Evolutionary conservation across 2,329 filamentous ascomycete genomes (phyloP), one percentile per base, ranked within the genome.

Genomic region (Cucurbitaria berberidis): DNA sequence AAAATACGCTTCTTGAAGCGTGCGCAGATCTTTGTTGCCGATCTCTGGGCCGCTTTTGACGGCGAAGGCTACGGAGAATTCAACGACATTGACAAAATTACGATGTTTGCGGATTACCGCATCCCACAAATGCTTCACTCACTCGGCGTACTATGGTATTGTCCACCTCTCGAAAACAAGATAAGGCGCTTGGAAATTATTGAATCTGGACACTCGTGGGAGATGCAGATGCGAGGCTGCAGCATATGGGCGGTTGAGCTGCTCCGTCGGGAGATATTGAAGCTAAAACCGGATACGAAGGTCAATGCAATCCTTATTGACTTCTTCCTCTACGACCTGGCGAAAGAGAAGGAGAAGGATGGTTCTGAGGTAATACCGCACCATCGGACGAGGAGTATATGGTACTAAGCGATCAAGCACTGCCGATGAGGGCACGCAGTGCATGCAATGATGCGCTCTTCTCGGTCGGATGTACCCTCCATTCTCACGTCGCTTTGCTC

Each of bases 71-170:
- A 88, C 67, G 96, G 95, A 27, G 80, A 83, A 24, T 99, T 99
- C 74, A 72, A 86, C 51, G 95, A 99, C 71, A 96, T 99, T 65
- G 89, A 95, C 77, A 91, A 92, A 73, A 89, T 99, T 67, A 99
- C 95, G 55, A 98, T 98, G 88, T 99, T 99, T 79, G 93, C 95
- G 83, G 95, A 99, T 78, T 99, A 99, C 72, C 89, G 95, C 38
- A 89, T 99, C 48, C 96, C 96, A 13, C 95, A 99, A 77, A 95
- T 97, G 64, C 83, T 99, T 29, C 86, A 93, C 66, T 86, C 86
- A 9, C 81, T 98, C 39, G 90, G 90, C 16, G 93, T 92, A 52
- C 78, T 99, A 44, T 86, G 85, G 66, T 97, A 95, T 76, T 93
- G 90, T 59, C 95, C 95, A 0, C 83, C 87, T 0, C 78, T 99